phyloP scores from a whole-genome alignment of 805 yeast species.

The Suhomyces kilbournensis region DNA sequence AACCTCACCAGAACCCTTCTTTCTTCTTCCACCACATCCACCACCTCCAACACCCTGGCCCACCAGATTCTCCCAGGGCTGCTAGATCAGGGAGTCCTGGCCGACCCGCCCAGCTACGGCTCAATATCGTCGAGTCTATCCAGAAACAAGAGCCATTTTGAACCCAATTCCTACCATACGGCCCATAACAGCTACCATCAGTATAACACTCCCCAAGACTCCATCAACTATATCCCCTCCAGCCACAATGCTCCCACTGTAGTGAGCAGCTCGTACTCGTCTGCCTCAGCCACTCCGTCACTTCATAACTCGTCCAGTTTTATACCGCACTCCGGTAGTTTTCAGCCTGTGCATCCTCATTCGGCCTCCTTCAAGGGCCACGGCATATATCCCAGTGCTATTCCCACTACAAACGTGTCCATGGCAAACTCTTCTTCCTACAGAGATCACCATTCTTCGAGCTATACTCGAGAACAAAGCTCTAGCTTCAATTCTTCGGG shows the following conservation, averaged over 20 bases:
- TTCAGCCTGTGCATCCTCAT: conserved; percentile 3
- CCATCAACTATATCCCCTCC: conserved; percentile 34
- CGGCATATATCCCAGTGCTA: conserved; percentile 30
- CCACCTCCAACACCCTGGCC: conserved; percentile 4
- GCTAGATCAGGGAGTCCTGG: conserved; percentile 1
- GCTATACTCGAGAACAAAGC: not conserved
- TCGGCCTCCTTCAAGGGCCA: conserved; percentile 5
- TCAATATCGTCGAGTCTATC: conserved; percentile 12
- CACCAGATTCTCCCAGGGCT: conserved; percentile 1
- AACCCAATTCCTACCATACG: conserved; percentile 4
- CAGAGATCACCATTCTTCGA: conserved; percentile 10
- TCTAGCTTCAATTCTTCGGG: conserved; percentile 14
- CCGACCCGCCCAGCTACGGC: conserved; percentile 14
- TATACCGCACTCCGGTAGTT: conserved; percentile 4
- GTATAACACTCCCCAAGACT: conserved; percentile 10
- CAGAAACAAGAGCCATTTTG: conserved; percentile 4
- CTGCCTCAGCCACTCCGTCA: conserved; percentile 38
- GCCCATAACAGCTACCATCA: conserved; percentile 6
- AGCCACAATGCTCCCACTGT: conserved; percentile 46
- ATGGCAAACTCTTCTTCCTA: conserved; percentile 28
- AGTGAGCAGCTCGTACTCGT: conserved; percentile 41
- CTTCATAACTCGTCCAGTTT: not conserved
- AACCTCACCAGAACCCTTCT: conserved; percentile 34
- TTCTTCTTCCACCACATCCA: conserved; percentile 12
- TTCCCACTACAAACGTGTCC: conserved; percentile 53